Conservation (phyloP, 176 grass and related monocot genomes). For the Dendrocalamus sinicus region DNA sequence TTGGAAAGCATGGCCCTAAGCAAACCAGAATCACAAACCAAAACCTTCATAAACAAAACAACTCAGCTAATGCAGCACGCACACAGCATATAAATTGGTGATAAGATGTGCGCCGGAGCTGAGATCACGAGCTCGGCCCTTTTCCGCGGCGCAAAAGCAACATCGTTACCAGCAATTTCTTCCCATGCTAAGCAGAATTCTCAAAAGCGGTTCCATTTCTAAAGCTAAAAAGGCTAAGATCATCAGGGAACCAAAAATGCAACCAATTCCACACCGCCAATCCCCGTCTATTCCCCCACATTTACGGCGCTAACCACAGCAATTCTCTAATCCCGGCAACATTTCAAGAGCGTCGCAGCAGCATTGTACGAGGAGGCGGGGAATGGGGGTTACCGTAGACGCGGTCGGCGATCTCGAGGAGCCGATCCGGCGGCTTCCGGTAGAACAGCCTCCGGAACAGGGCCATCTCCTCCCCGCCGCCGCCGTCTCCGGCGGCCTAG, state of each 20-base stretch:
- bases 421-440: conserved; percentile 89
- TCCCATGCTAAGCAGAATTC: not conserved
- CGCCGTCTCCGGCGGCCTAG: conserved; percentile 64
- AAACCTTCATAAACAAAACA: not conserved
- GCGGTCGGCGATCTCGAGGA: conserved; percentile 91
- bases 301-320: not conserved
- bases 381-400: conserved; percentile 74
- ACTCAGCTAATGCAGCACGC: not conserved
- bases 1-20: not conserved
- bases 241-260: not conserved
- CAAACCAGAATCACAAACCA: not conserved
- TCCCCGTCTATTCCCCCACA: not conserved
- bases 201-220: not conserved
- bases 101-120: not conserved
- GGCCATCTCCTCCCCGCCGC: conserved; percentile 64
- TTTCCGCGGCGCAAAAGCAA: not conserved
- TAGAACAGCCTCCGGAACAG: conserved; percentile 97
- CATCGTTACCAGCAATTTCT: not conserved
- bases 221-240: not conserved
- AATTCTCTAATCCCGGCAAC: not conserved
- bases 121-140: no score
- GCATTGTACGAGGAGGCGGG: not conserved
- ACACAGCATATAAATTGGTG: not conserved
- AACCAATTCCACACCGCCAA: not conserved
- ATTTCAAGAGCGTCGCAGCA: not conserved